These are phyloP conservation scores for Dillenia suffruticosa DNA, from an alignment of 164 flowering plant species.

Conservation along the genomic window DNA sequence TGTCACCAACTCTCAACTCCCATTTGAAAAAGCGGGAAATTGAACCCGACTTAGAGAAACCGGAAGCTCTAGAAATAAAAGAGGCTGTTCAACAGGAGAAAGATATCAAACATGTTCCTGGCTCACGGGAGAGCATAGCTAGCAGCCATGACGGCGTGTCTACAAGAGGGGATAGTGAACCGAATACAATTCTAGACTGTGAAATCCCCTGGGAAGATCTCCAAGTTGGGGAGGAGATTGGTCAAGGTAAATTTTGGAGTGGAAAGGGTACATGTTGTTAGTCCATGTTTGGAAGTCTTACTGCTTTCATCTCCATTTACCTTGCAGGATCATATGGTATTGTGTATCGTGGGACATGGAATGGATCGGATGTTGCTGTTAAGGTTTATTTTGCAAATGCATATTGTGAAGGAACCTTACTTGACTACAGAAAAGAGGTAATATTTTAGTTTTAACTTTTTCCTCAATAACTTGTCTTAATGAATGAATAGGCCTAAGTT, in stretches of 20 bases:
- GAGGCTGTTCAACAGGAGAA: slow-evolving; percentile 15
- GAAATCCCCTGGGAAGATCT: slow-evolving; percentile 78
- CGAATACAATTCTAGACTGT: slow-evolving; percentile 26
- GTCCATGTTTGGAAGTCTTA: background rate
- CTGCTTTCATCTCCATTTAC: slow-evolving; percentile 4
- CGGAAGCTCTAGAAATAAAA: slow-evolving; percentile 20
- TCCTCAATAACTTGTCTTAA: no score
- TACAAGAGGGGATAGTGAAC: slow-evolving; percentile 33
- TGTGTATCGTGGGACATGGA: slow-evolving; percentile 83
- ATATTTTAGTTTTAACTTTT: no score
- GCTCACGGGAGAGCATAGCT: slow-evolving; percentile 29
- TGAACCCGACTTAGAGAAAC: slow-evolving; percentile 8
- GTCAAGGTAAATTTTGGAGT: slow-evolving; percentile 48
- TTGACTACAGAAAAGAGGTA: slow-evolving; percentile 76
- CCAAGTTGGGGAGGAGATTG: slow-evolving; percentile 60
- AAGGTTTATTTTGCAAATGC: slow-evolving; percentile 58
- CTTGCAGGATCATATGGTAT: slow-evolving; percentile 64
- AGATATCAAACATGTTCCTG: slow-evolving; percentile 18
- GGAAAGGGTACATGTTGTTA: background rate
- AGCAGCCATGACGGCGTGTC: slow-evolving; percentile 34
- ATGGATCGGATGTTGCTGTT: slow-evolving; percentile 88
- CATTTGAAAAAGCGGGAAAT: slow-evolving; percentile 11
- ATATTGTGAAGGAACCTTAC: slow-evolving; percentile 46
- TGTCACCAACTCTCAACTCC: background rate
- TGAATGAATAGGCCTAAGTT: background rate